Conservation (phyloP, 2,329 filamentous ascomycete species). For the Fusarium avenaceum region DNA sequence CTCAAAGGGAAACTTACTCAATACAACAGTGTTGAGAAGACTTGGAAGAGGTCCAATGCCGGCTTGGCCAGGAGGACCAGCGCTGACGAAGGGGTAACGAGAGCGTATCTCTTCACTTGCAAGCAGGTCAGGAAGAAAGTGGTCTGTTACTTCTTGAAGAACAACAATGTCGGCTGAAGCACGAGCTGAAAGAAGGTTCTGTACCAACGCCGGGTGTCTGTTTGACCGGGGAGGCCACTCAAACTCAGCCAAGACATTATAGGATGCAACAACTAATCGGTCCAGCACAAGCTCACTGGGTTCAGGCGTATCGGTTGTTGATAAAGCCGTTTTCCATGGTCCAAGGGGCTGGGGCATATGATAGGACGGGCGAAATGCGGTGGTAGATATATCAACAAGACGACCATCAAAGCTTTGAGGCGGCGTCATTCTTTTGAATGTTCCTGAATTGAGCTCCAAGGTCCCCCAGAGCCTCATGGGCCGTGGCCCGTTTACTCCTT, state of each 20-base stretch:
- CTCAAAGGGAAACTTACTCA: constrained; percentile 68
- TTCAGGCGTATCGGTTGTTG: neutral
- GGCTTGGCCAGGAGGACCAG: constrained; percentile 66
- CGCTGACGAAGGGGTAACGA: constrained; percentile 68
- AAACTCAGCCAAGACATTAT: constrained; percentile 68
- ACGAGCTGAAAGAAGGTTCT: constrained; percentile 59
- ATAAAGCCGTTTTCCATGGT: constrained; percentile 18
- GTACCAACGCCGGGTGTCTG: constrained; percentile 60
- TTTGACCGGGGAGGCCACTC: constrained; percentile 58
- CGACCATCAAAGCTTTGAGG: constrained; percentile 20
- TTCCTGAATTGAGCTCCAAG: constrained; percentile 55
- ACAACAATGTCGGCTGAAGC: constrained; percentile 64
- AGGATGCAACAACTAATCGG: constrained; percentile 61
- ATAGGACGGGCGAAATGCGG: constrained; percentile 28
- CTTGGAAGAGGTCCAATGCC: constrained; percentile 69
- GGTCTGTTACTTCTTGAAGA: constrained; percentile 75
- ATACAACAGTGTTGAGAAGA: constrained; percentile 70
- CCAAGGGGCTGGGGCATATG: constrained; percentile 5
- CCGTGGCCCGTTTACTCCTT: constrained; percentile 51
- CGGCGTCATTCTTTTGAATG: constrained; percentile 11
- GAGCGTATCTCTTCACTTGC: constrained; percentile 58
- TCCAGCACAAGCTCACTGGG: constrained; percentile 15
- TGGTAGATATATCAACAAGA: neutral
- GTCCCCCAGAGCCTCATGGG: constrained; percentile 71
- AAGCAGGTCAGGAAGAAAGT: constrained; percentile 71